phyloP scores from a whole-genome alignment of 169 alveolate genomes.

The Ichthyophthirius multifiliis region DNA sequence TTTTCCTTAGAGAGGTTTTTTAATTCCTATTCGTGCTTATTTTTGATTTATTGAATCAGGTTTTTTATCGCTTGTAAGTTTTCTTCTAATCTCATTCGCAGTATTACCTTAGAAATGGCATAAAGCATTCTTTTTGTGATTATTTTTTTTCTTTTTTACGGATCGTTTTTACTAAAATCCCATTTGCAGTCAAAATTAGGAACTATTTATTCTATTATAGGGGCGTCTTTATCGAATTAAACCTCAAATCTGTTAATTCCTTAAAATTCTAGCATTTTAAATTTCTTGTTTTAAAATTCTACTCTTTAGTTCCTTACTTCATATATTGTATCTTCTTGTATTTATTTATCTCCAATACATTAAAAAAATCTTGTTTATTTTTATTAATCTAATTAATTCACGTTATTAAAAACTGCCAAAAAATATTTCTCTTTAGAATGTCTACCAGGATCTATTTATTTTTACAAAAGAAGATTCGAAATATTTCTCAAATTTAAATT shows the following conservation, averaged over 20 bases:
- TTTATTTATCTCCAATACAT: slow-evolving; percentile 75
- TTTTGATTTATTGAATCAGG: not conserved
- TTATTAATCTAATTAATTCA: slow-evolving; percentile 68
- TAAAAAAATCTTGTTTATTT: slow-evolving; percentile 79
- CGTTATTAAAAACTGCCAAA: slow-evolving; percentile 50
- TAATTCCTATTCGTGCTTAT: too few relatives aligned
- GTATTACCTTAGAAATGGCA: not conserved
- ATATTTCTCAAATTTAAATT: too few relatives aligned
- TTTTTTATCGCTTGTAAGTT: not conserved
- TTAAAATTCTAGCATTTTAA: not conserved
- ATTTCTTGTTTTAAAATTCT: slow-evolving; percentile 15
- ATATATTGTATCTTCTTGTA: slow-evolving; percentile 32
- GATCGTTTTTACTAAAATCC: slow-evolving; percentile 43
- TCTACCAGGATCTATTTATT: not conserved
- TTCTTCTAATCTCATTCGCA: not conserved
- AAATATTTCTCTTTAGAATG: slow-evolving; percentile 38
- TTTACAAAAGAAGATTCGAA: too few relatives aligned
- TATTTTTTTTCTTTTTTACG: slow-evolving; percentile 19
- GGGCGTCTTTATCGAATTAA: slow-evolving; percentile 10
- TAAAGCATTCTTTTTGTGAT: not conserved
- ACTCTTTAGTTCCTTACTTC: slow-evolving; percentile 53
- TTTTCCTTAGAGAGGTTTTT: not conserved
- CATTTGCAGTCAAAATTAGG: slow-evolving; percentile 25
- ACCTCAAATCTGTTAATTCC: slow-evolving; percentile 31
- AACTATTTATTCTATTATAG: slow-evolving; percentile 27